Evolutionary conservation across 2,329 filamentous ascomycete genomes (phyloP), one percentile per base, ranked within the genome.

Genomic region (Clarireedia paspali): DNA sequence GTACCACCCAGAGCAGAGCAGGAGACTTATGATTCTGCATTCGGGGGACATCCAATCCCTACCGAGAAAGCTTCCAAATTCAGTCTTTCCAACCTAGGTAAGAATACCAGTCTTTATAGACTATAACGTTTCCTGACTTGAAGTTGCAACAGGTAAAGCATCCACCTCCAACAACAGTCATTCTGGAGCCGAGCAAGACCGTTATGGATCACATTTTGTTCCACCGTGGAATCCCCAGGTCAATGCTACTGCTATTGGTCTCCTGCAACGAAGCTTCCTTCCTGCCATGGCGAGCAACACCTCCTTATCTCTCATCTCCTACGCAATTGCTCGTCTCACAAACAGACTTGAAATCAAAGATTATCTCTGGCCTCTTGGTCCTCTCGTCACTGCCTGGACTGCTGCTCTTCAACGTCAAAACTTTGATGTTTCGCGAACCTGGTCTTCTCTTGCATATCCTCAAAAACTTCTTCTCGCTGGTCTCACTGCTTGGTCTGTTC

Each of bases 321-420:
- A 59, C 9, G 50, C 45, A 20, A 38, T 44, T 3, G 53, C 58
- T 9, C 58, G 58, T 14, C 38, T 55, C 14, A 55, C 58, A 26
- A 50, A 59, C 36, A 36, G 58, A 26, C 47, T 59, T 6, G 58
- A 59, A 26, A 5, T 53, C 2, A 59, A 59, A 53, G 58, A 59
- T 15, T 27, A 53, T 27, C 20, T 58, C 15, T 59, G 58, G 58
- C 58, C 58, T 9, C 47, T 57, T 12, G 49, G 53, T 1, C 58
- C 57, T 34, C 48, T 59, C 10, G 23, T 58, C 9, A 56, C 53
- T 24, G 50, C 58, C 6, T 59, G 58, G 58, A 49, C 51, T 23
- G 36, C 39, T 36, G 58, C 58, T 5, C 48, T 59, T 17, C 38
- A 58, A 38, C 40, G 50, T n/a, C 40, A 58, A 12, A 47, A 56